A percentile compares a stretch with the other conserved stretches of the same genome.
phyloP scores from a whole-genome alignment of 192 early-diverging fungal species.

The Coemansia sp. region DNA sequence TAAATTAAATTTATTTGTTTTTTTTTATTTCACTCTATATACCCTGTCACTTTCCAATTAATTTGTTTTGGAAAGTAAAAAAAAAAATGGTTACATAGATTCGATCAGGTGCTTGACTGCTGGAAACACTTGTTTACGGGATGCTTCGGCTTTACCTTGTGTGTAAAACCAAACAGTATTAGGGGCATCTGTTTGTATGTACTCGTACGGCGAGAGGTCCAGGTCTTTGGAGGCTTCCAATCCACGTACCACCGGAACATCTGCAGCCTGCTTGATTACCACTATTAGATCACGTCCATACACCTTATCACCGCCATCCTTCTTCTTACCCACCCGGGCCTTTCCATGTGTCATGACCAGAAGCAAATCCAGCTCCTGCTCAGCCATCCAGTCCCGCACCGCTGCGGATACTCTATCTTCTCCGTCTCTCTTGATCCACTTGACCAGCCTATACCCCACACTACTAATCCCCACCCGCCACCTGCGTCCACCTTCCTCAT shows the following conservation, averaged over 20 bases:
- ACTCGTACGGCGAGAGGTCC: too few species aligned
- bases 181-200: too few species aligned
- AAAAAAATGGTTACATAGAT: not conserved
- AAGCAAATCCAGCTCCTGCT: conserved; percentile 28
- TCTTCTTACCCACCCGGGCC: too few species aligned
- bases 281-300: conserved; percentile 41
- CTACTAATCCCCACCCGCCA: conserved; percentile 49
- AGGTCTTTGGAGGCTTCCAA: too few species aligned
- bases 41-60: not conserved
- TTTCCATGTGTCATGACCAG: conserved; percentile 50
- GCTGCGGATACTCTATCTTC: conserved; percentile 11
- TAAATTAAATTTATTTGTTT: not conserved
- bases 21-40: not conserved
- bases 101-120: conserved; percentile 26
- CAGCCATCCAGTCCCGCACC: conserved; percentile 13
- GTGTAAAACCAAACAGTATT: conserved; percentile 11
- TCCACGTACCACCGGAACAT: too few species aligned
- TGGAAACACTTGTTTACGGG: conserved; percentile 47
- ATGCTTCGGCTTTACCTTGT: conserved; percentile 24
- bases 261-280: too few species aligned
- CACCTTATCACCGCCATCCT: conserved; percentile 12
- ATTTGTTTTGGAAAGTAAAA: not conserved
- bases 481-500: not conserved
- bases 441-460: conserved; percentile 27
- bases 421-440: conserved; percentile 49